A percentile compares a stretch with the other conserved stretches of the same genome.
phyloP scores from a whole-genome alignment of 495 filamentous ascomycete species.

The Eremomyces bilateralis region DNA sequence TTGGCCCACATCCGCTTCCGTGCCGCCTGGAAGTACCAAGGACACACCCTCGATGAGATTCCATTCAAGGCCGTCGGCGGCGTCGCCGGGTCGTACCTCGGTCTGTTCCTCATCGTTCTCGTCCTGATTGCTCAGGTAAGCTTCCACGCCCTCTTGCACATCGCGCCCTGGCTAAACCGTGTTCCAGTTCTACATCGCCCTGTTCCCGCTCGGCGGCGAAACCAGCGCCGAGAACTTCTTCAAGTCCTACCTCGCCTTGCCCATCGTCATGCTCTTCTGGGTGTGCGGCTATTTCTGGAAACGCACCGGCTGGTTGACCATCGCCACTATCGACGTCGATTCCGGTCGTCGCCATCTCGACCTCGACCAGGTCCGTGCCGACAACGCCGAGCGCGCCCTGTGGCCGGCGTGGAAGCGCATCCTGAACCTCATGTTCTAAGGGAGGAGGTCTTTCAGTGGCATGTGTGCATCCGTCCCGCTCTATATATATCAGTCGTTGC shows the following conservation, averaged over 20 bases:
- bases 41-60: conserved; percentile 43
- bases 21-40: conserved; percentile 38
- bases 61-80: conserved; percentile 45
- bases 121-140: conserved; percentile 8
- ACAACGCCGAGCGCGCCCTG: conserved; percentile 20
- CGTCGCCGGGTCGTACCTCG: conserved; percentile 43
- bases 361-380: conserved; percentile 31
- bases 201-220: conserved; percentile 5
- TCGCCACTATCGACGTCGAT: conserved; percentile 38
- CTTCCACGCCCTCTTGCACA: too few species aligned
- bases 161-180: too few species aligned
- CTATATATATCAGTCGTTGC: too few species aligned
- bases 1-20: conserved; percentile 59
- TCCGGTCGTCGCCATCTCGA: conserved; percentile 35
- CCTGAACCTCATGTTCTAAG: conserved; percentile 25
- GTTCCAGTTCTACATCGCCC: conserved; percentile 26
- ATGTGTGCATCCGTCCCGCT: too few species aligned
- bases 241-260: conserved; percentile 11
- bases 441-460: too few species aligned
- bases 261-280: conserved; percentile 27
- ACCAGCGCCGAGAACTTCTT: conserved; percentile 12
- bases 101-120: conserved; percentile 22
- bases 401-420: conserved; percentile 31
- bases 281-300: conserved; percentile 36
- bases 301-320: conserved; percentile 30